These are phyloP conservation scores for Clavulina sp. DNA, from an alignment of 768 basidiomycete species.

Conservation along the genomic window DNA sequence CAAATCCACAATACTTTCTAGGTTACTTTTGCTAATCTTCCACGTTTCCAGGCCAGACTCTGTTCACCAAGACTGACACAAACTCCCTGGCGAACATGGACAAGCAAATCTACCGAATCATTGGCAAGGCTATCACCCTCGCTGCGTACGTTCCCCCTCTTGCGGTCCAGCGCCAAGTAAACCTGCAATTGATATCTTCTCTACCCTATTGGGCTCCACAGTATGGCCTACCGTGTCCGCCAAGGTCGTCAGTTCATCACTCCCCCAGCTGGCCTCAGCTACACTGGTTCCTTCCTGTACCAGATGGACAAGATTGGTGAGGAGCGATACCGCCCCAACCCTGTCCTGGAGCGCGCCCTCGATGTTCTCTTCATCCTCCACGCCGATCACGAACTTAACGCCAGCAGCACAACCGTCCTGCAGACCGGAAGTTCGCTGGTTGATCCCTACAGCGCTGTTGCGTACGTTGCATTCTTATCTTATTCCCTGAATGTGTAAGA, in stretches of 20 bases:
- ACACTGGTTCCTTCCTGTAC: slow-evolving; percentile 78
- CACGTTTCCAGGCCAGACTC: slow-evolving; percentile 40
- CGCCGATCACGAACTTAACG: slow-evolving; percentile 84
- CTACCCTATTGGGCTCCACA: slow-evolving; percentile 14
- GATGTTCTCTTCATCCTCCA: slow-evolving; percentile 78
- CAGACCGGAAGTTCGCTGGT: slow-evolving; percentile 81
- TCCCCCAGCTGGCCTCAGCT: slow-evolving; percentile 66
- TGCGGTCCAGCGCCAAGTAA: background rate
- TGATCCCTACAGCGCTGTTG: slow-evolving; percentile 76
- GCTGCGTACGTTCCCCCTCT: slow-evolving; percentile 42
- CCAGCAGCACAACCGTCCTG: slow-evolving; percentile 67
- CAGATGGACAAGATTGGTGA: slow-evolving; percentile 74
- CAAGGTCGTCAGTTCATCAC: slow-evolving; percentile 79
- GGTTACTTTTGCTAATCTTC: background rate
- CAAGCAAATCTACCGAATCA: slow-evolving; percentile 77
- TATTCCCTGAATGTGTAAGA: too few species aligned
- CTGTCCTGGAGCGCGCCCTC: slow-evolving; percentile 70
- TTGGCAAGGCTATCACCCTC: slow-evolving; percentile 76
- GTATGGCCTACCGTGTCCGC: slow-evolving; percentile 85
- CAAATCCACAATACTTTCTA: background rate
- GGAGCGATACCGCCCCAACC: slow-evolving; percentile 59
- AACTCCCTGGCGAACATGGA: slow-evolving; percentile 66
- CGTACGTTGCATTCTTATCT: slow-evolving; percentile 28
- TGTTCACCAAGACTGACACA: slow-evolving; percentile 51
- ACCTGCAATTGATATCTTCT: background rate